Evolutionary conservation across 768 basidiomycete genomes (phyloP).

Genomic region (Rhodotorula sphaerocarpa): DNA sequence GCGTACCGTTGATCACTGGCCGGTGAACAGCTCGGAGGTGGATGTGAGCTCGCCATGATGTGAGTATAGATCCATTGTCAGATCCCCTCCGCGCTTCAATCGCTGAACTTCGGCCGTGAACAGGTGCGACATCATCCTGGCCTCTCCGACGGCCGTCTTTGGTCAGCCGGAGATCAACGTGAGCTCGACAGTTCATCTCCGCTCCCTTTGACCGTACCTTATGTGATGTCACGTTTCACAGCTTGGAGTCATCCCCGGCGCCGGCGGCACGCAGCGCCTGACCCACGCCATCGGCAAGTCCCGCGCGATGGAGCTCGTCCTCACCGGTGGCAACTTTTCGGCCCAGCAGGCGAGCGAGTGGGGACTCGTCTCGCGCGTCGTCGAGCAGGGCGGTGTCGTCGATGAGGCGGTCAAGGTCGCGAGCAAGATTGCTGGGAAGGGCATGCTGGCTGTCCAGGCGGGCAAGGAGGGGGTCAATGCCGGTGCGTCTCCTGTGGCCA

Average conservation of each 20-base stretch:
- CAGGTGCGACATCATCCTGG: slow-evolving; percentile 78
- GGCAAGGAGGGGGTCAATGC: slow-evolving; percentile 89
- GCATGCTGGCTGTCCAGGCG: slow-evolving; percentile 71
- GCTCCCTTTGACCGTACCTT: not conserved
- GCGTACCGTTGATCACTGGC: too few species aligned
- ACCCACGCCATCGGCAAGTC: slow-evolving; percentile 80
- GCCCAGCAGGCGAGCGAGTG: slow-evolving; percentile 76
- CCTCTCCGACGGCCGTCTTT: slow-evolving; percentile 79
- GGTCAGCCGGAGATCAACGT: slow-evolving; percentile 90
- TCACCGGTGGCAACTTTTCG: slow-evolving; percentile 73
- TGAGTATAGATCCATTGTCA: slow-evolving; percentile 40
- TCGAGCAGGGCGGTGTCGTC: slow-evolving; percentile 68
- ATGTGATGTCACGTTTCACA: not conserved
- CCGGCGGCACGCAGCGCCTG: slow-evolving; percentile 87
- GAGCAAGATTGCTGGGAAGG: slow-evolving; percentile 67
- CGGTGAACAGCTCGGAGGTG: slow-evolving; percentile 96
- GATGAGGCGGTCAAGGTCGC: slow-evolving; percentile 78
- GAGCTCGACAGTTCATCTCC: not conserved
- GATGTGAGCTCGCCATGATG: slow-evolving; percentile 92
- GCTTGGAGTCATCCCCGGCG: slow-evolving; percentile 87
- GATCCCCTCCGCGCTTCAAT: too few species aligned
- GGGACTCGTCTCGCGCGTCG: slow-evolving; percentile 79
- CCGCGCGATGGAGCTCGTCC: slow-evolving; percentile 83
- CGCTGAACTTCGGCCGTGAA: not conserved
- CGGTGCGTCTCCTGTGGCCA: slow-evolving; percentile 47